Base-by-base conservation (phyloP, 305 asterid species). In the Plantago lanceolata region DNA sequence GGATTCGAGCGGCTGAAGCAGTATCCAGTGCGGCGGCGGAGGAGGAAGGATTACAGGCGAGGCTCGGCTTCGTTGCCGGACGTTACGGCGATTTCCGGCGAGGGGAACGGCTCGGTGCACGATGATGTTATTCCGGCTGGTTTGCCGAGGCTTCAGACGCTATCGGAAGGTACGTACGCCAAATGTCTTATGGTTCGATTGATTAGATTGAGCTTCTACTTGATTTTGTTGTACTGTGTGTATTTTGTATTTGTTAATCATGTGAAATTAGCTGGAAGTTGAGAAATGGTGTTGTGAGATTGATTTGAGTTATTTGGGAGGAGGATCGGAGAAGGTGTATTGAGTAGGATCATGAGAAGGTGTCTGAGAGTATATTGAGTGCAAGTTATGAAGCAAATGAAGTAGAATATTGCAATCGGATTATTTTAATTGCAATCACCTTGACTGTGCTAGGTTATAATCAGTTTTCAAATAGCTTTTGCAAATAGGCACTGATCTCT, bases 141-240 rank as follows among this genome's bases (percentile, higher is more conserved):
- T n/a, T 76, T 89, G 77, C 96, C 96, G 8, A 83, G 88, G 76
- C 95, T 93, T 55, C 94, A 78, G 53, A 87, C 97, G 58, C 83
- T 83, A 26, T 73, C 84, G 28, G 92, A 89, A 85, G 99, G 98
- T 92, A 82, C 64, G 47, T 40, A 9, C 16, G 47, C 47, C 3
- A 40, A 40, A 40, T 40, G 81, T 53, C 5, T 52, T 20, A 0
- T 15, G n/a, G 24, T 52, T 20, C 8, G 17, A 52, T 52, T 52
- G 21, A 50, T 17, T 50, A 3, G 55, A 50, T 21, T 15, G 66
- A 35, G 24, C 19, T 45, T 57, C 53, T 15, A 35, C 48, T 53
- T 24, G 12, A 48, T 4, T 51, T 29, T 66, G 26, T 19, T 12
- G 63, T 54, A 6, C 14, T 45, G 45, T 7, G 63, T 44, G 35